phyloP scores from a whole-genome alignment of 2,329 filamentous ascomycete genomes.

The Metarhizium brunneum region DNA sequence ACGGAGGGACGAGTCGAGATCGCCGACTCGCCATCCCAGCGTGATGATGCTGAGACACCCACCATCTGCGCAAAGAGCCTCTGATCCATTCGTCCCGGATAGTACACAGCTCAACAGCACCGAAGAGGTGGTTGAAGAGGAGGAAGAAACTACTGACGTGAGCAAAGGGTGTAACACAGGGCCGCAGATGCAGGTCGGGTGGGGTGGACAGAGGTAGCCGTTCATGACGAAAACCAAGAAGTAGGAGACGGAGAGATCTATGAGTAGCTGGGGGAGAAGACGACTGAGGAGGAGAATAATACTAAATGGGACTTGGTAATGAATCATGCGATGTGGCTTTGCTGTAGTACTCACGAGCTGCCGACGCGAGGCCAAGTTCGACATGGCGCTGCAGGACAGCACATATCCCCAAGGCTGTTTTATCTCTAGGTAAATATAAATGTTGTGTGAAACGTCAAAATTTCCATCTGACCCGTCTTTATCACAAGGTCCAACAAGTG shows the following conservation, averaged over 20 bases:
- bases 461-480: background rate
- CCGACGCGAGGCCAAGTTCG: too few relatives aligned
- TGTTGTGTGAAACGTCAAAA: too few relatives aligned
- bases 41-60: slow-evolving; percentile 6
- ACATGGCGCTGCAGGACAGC: too few relatives aligned
- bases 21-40: slow-evolving; percentile 20
- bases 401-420: too few relatives aligned
- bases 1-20: slow-evolving; percentile 17
- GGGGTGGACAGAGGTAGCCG: background rate
- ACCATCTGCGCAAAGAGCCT: background rate
- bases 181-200: background rate
- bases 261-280: too few relatives aligned
- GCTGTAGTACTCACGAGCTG: too few relatives aligned
- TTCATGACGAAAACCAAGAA: background rate
- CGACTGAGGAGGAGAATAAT: too few relatives aligned
- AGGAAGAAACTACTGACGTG: too few relatives aligned
- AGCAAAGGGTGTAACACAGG: background rate
- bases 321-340: too few relatives aligned
- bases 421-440: too few relatives aligned
- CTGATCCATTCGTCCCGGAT: background rate
- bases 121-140: background rate
- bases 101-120: background rate
- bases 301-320: too few relatives aligned
- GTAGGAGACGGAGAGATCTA: background rate
- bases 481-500: background rate